Evolutionary conservation across 208 protist species (phyloP).

Genomic region (Phytomonas francai): DNA sequence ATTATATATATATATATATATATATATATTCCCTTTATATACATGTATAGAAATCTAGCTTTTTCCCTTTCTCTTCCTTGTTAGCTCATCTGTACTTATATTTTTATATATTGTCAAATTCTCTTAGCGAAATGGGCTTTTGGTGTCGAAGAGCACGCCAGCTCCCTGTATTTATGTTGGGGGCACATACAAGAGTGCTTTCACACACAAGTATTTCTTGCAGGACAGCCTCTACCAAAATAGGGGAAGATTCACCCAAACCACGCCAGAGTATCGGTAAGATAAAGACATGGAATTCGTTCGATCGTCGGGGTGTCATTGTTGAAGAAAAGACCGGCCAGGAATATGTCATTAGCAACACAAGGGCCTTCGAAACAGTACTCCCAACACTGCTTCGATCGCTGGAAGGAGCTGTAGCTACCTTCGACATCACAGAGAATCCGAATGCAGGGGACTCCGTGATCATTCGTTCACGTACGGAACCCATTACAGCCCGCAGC

Average conservation of each 20-base stretch:
- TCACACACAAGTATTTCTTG: background rate
- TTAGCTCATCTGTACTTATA: background rate
- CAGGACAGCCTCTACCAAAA: background rate
- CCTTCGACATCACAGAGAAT: constrained; percentile 28
- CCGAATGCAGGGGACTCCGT: constrained; percentile 40
- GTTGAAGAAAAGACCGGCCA: constrained; percentile 30
- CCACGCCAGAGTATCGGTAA: constrained; percentile 19
- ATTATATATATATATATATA: background rate
- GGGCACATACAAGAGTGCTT: background rate
- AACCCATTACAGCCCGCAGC: constrained; percentile 51
- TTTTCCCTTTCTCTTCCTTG: constrained; percentile 8
- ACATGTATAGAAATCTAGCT: background rate
- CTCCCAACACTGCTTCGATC: constrained; percentile 60
- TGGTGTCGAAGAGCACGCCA: background rate
- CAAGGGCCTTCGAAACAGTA: constrained; percentile 82
- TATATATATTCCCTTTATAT: background rate
- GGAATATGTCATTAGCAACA: constrained; percentile 55
- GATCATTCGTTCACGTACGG: constrained; percentile 57
- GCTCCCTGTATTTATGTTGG: constrained; percentile 2
- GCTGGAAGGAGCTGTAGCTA: constrained; percentile 53
- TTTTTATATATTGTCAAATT: constrained; percentile 5
- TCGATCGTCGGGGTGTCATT: constrained; percentile 70
- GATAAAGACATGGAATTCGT: constrained; percentile 67
- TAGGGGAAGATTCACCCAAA: background rate
- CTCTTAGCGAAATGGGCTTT: background rate